Evolutionary conservation across 352 stramenopile species (phyloP), one percentile per base, ranked within the genome.

Genomic region (Globisporangium paddicum): DNA sequence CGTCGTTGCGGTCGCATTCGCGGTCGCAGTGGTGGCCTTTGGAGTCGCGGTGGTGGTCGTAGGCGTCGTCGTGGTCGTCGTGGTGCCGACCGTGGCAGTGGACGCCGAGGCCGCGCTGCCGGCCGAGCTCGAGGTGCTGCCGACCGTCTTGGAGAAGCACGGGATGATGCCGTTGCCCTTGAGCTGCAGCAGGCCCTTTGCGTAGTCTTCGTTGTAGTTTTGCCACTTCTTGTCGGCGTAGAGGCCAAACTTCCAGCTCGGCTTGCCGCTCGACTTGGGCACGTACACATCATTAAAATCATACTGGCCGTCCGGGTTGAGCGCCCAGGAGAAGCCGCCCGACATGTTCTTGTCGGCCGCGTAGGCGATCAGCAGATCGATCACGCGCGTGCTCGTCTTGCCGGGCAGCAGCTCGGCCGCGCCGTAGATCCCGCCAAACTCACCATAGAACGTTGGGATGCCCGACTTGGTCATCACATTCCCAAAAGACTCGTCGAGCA

Each of bases 361-460:
- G 62, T 91, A 90, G 58, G 82, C 45, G 45, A 93, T 87, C 37
- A 93, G 61, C 11, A 86, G 60, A 49, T 93, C 81, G 32, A 93
- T 87, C 32, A 75, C 68, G 23, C 83, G 81, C 42, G 84, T 89
- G 19, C 79, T 90, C 18, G 81, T 90, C 46, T 89, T 79, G 8
- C 67, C 70, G 16, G 53, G 48, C 3, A 89, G 67, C 35, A 75
- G 35, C 68, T 93, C 81, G 0, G 65, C 67, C 3, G 52, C 49
- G 26, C 84, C 84, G 62, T 89, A 91, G 42, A 93, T 90, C n/a
- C 84, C 84, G 52, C 84, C 81, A 61, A 91, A 93, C 53, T 91
- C 81, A 19, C 83, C 83, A 55, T 86, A 91, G 55, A 91, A 88
- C 25, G 84, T 81, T 3, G 81, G 79, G 28, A 85, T 67, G 18